Evolutionary conservation across 176 grass and related monocot species (phyloP).

Genomic region (Eragrostis nindensis): DNA sequence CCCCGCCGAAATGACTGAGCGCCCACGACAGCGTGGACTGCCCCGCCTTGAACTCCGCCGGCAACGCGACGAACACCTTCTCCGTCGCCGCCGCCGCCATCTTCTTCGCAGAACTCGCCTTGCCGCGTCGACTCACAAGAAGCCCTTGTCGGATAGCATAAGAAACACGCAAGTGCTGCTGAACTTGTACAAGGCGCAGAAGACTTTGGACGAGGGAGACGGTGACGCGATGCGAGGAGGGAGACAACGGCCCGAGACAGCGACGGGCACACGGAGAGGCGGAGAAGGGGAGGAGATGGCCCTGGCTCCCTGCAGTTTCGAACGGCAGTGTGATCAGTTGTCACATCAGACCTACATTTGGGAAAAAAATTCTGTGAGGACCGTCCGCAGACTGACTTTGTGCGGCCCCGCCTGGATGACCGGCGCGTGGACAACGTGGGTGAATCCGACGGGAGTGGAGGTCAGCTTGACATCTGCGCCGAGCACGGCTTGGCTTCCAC

Average conservation of each 20-base stretch:
- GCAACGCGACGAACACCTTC: conserved; percentile 68
- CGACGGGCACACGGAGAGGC: conserved; percentile 15
- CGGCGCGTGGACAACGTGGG: too few relatives aligned
- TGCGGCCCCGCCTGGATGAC: too few relatives aligned
- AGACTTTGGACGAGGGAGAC: conserved; percentile 36
- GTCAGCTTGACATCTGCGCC: too few relatives aligned
- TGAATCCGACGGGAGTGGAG: too few relatives aligned
- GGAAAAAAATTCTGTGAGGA: too few relatives aligned
- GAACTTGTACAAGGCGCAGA: neutral
- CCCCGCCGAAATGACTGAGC: conserved; percentile 35
- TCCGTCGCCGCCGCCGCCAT: neutral
- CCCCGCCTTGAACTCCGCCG: conserved; percentile 53
- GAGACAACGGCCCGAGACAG: conserved; percentile 14
- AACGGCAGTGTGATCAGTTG: conserved; percentile 12
- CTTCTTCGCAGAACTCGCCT: conserved; percentile 17
- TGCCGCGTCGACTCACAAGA: neutral
- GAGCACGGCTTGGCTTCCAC: too few relatives aligned
- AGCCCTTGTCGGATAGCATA: conserved; percentile 1
- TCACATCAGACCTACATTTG: conserved; percentile 37
- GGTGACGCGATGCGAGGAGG: conserved; percentile 24
- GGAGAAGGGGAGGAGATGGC: conserved; percentile 18
- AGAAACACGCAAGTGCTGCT: conserved; percentile 5
- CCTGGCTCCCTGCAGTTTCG: neutral
- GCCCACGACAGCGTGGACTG: conserved; percentile 64
- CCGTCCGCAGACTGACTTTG: too few relatives aligned